Conservation (phyloP, 73 alveolate genomes). For the Blepharisma stoltei region DNA sequence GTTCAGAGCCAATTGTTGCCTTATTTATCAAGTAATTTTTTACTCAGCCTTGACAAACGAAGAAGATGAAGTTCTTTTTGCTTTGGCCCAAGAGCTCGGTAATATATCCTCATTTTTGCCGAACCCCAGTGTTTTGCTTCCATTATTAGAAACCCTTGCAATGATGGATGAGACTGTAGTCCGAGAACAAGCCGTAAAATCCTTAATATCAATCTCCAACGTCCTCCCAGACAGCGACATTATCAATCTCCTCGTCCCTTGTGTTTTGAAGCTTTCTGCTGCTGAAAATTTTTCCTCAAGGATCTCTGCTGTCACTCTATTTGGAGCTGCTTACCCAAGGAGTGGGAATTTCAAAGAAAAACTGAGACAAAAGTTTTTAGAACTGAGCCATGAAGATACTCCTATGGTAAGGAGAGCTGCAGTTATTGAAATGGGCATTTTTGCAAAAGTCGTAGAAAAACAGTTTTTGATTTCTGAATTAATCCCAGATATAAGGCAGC, state of each 20-base stretch:
- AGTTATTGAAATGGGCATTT: slow-evolving; percentile 87
- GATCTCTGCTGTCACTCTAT: slow-evolving; percentile 92
- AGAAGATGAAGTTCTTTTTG: slow-evolving; percentile 95
- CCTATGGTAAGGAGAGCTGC: slow-evolving; percentile 98
- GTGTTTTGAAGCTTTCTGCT: slow-evolving; percentile 43
- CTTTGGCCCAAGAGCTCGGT: slow-evolving; percentile 93
- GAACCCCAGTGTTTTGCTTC: slow-evolving; percentile 30
- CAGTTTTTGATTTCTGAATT: slow-evolving; percentile 82
- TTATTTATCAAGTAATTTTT: slow-evolving; percentile 59
- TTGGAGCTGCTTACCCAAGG: slow-evolving; percentile 85
- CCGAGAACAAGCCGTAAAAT: slow-evolving; percentile 78
- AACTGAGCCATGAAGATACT: slow-evolving; percentile 95
- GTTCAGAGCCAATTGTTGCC: slow-evolving; percentile 79
- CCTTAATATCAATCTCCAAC: slow-evolving; percentile 61
- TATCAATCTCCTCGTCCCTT: slow-evolving; percentile 68
- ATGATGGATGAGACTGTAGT: slow-evolving; percentile 71
- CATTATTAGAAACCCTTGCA: slow-evolving; percentile 58
- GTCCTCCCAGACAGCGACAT: slow-evolving; percentile 68
- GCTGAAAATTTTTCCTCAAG: slow-evolving; percentile 91
- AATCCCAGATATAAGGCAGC: slow-evolving; percentile 81
- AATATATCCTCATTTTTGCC: slow-evolving; percentile 32
- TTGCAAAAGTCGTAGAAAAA: slow-evolving; percentile 87
- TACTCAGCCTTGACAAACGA: slow-evolving; percentile 46
- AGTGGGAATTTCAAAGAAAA: slow-evolving; percentile 91
- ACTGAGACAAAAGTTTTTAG: slow-evolving; percentile 87